Evolutionary conservation across 2,329 filamentous ascomycete genomes (phyloP), one percentile per base, ranked within the genome.

Genomic region (Aspergillus neotritici): DNA sequence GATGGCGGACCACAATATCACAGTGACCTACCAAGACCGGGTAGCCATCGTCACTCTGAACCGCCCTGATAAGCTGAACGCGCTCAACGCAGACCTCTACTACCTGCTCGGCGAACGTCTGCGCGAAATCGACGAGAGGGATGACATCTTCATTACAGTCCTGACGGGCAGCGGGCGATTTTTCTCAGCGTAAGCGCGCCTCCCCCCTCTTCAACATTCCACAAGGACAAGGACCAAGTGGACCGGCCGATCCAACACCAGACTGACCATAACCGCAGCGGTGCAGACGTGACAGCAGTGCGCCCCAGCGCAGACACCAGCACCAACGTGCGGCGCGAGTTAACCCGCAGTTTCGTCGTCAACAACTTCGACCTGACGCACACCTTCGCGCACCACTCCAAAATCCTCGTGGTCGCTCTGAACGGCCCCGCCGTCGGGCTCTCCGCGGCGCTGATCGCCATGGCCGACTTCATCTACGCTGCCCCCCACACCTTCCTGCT

Each of bases 371-470:
- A 94, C 75, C 79, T 87, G 57, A 93, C 90, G 2, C 84, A 87
- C 57, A 84, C 88, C 56, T 95, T 97, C 73, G 90, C 93, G 73
- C 83, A 82, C 11, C 93, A 97, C 70, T 87, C 89, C 56, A 96
- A 97, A 72, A 86, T 97, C 68, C 85, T 97, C 16, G 79, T 97
- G 47, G 83, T 84, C 0, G 93, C 87, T 0, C 82, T 97, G 53
- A 97, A 97, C 70, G 93, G 91, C 3, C 93, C 93, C 5, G 89
- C 83, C 9, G 77, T 98, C 41, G 93, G 93, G 5, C 82, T 97
- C 28, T 86, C 85, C 2, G 93, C 91, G 1, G 90, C 91, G 0
- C 70, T 97, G 0, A 73, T 88, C 45, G 83, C 83, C 21, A 86
- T 87, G 65, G 86, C 86, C 16, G 93, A 97, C 73, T 97, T 97